These are phyloP conservation scores for Thozetella sp. DNA, from an alignment of 495 filamentous ascomycete species.

Conservation along the genomic window DNA sequence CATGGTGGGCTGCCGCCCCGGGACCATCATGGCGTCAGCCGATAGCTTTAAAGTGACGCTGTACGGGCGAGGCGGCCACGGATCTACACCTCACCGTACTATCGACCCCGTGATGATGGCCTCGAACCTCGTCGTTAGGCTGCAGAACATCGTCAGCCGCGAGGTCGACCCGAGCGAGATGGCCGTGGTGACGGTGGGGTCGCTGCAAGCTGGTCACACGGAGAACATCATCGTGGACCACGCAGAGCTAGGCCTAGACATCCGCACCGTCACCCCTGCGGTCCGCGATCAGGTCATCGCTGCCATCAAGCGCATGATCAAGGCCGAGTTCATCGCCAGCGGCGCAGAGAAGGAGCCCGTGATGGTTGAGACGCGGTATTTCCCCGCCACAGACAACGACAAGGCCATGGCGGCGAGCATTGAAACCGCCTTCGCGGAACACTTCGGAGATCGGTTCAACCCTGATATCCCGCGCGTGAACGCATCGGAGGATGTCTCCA, in stretches of 20 bases:
- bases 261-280: not conserved
- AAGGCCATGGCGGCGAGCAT: not conserved
- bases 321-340: not conserved
- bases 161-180: conserved; percentile 52
- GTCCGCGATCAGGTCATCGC: not conserved
- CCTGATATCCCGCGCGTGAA: not conserved
- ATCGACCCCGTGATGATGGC: conserved; percentile 63
- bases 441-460: not conserved
- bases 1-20: conserved; percentile 38
- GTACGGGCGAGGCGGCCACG: conserved; percentile 56
- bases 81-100: conserved; percentile 46
- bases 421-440: not conserved
- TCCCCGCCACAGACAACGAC: not conserved
- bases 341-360: not conserved
- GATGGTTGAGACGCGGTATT: not conserved
- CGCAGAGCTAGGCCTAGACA: not conserved
- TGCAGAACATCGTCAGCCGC: conserved; percentile 58
- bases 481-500: not conserved
- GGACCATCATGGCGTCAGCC: conserved; percentile 37
- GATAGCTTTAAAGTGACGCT: conserved; percentile 45
- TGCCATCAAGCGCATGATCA: not conserved
- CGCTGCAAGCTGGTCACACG: conserved; percentile 50
- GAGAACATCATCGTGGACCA: conserved; percentile 56
- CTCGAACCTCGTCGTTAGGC: conserved; percentile 45
- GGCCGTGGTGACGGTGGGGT: conserved; percentile 56